Base-by-base conservation (phyloP, 1,284 basidiomycete species). In the Rhodotorula sp. region DNA sequence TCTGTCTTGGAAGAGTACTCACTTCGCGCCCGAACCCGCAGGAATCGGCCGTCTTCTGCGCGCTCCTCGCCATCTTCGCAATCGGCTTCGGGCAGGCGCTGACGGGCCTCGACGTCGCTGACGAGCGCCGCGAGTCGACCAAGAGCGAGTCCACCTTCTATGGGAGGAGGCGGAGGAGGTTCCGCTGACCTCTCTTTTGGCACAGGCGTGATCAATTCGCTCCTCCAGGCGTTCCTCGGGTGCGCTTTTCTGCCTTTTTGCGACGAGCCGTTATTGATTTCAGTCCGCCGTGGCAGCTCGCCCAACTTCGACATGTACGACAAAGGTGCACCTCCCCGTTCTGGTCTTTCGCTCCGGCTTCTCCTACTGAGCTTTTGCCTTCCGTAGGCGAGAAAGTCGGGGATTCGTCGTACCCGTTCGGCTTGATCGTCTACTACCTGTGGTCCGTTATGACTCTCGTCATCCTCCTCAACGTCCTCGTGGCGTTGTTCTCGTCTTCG, bases 391-490 rank as follows among this genome's bases (percentile, higher is more conserved):
- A 51, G n/a, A 51, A 13, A 21, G 54, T 46, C 17, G 68, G 70
- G 73, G 41, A 44, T 19, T 44, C 72, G 57, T 54, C 60, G 5
- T 79, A 79, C 50, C 78, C 82, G 79, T 87, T 89, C 61, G 90
- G 91, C 34, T 84, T 94, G 67, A 83, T 87, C 17, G 83, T 97
- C 13, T 62, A 64, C 64, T 71, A 61, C 73, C 90, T 89, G 69
- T 95, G 94, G 93, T 94, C 91, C 81, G 87, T 93, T 59, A 85
- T 89, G 55, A 90, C 92, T 1, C 89, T 88, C n/a, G 86, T 97
- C 69, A 88, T 97, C 74, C 86, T 97, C 66, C 86, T 97, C 81
- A 97, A 97, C 81, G 89, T 99, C 79, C 86, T 99, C 77, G 94
- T 99, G 77, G 97, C 96, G 21, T 83, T 98, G 78, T 98, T 82